Percentiles rank a stretch among this genome's conserved stretches.
These are phyloP conservation scores for Sporothrix curviconia DNA, from an alignment of 2,329 filamentous ascomycete species.

Conservation along the genomic window DNA sequence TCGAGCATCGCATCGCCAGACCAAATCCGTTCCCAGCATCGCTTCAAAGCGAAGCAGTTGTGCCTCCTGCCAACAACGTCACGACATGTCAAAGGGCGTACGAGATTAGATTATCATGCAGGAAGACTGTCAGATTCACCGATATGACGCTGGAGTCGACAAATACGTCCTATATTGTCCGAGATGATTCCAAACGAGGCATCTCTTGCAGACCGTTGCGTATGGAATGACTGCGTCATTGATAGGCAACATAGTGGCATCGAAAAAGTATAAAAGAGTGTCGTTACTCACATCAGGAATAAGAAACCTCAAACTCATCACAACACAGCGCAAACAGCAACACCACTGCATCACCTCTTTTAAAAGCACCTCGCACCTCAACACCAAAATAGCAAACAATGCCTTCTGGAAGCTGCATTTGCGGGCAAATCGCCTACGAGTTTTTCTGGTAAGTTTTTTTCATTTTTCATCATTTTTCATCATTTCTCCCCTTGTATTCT, in stretches of 20 bases:
- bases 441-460: not conserved
- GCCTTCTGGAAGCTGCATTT: not conserved
- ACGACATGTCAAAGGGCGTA: not conserved
- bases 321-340: not conserved
- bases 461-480: too few relatives aligned
- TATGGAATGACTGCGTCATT: too few relatives aligned
- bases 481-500: too few relatives aligned
- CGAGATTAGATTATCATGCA: too few relatives aligned
- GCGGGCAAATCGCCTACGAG: not conserved
- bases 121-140: not conserved
- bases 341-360: not conserved
- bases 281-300: not conserved
- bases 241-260: not conserved
- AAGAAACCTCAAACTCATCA: not conserved
- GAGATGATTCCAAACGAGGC: not conserved
- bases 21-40: not conserved
- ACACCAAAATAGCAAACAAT: not conserved
- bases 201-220: not conserved
- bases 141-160: too few relatives aligned
- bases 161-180: not conserved
- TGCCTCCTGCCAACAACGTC: not conserved
- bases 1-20: not conserved
- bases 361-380: not conserved
- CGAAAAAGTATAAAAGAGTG: not conserved
- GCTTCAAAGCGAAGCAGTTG: not conserved